These are phyloP conservation scores for Dillenia turbinata DNA, from an alignment of 164 flowering plant species.

Conservation along the genomic window DNA sequence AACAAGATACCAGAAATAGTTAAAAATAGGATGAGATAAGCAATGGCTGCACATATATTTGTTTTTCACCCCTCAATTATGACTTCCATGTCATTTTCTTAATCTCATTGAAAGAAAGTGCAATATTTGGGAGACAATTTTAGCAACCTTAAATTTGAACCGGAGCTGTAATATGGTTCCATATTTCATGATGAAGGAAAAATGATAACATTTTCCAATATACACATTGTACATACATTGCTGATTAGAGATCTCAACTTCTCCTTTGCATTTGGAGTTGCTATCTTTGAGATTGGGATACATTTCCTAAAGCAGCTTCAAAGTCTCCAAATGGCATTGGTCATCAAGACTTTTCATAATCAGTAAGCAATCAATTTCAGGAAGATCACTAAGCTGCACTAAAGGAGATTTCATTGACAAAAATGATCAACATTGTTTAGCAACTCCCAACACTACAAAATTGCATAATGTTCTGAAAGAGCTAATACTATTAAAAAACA, in stretches of 20 bases:
- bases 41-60: too few species aligned
- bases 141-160: too few species aligned
- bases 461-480: too few species aligned
- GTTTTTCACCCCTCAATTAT: too few species aligned
- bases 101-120: too few species aligned
- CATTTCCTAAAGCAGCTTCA: conserved; percentile 66
- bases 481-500: too few species aligned
- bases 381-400: conserved; percentile 87
- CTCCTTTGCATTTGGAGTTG: conserved; percentile 87
- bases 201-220: not conserved
- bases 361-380: conserved; percentile 69
- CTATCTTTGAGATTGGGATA: conserved; percentile 61
- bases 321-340: conserved; percentile 90
- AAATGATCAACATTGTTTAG: not conserved
- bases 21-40: too few species aligned
- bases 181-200: too few species aligned
- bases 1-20: too few species aligned
- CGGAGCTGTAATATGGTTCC: too few species aligned
- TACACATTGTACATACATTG: conserved; percentile 44
- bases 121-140: too few species aligned
- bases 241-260: conserved; percentile 68
- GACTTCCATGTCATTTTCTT: too few species aligned
- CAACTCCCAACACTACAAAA: not conserved
- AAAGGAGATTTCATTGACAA: conserved; percentile 9
- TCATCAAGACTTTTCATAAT: conserved; percentile 98